A percentile compares a stretch with the other conserved stretches of the same genome.
Conservation (phyloP, 1,139 yeast species). For the Chernovozyma aurita region DNA sequence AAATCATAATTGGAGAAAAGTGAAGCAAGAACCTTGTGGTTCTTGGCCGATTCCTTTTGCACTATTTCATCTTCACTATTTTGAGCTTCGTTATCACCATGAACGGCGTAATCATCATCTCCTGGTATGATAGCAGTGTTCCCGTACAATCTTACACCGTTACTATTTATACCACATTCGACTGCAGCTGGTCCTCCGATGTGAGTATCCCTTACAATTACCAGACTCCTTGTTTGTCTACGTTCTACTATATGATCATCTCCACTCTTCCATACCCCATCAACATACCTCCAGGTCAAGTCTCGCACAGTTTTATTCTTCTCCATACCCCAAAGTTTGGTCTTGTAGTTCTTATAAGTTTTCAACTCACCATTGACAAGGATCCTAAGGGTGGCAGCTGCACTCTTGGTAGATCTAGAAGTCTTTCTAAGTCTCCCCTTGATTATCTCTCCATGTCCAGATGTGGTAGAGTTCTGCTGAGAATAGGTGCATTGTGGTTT, state of each 20-base stretch:
- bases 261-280: constrained; percentile 81
- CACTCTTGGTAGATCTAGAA: constrained; percentile 37
- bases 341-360: constrained; percentile 56
- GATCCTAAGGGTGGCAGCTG: constrained; percentile 61
- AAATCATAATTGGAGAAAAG: constrained; percentile 53
- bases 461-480: constrained; percentile 17
- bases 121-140: too few species aligned
- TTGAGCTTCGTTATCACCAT: too few species aligned
- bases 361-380: constrained; percentile 58
- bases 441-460: constrained; percentile 47
- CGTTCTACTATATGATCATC: constrained; percentile 71
- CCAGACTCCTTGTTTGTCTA: neutral
- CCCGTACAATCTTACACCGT: constrained; percentile 8
- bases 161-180: constrained; percentile 24
- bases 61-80: constrained; percentile 26
- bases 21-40: constrained; percentile 47
- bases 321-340: constrained; percentile 87
- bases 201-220: neutral
- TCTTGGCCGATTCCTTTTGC: constrained; percentile 26
- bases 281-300: constrained; percentile 55
- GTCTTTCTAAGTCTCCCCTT: constrained; percentile 61
- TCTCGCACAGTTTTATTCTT: constrained; percentile 60
- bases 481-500: constrained; percentile 9
- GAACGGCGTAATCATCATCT: too few species aligned
- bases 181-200: too few species aligned